phyloP scores from a whole-genome alignment of 495 filamentous ascomycete species.

The Pseudevernia furfuracea region DNA sequence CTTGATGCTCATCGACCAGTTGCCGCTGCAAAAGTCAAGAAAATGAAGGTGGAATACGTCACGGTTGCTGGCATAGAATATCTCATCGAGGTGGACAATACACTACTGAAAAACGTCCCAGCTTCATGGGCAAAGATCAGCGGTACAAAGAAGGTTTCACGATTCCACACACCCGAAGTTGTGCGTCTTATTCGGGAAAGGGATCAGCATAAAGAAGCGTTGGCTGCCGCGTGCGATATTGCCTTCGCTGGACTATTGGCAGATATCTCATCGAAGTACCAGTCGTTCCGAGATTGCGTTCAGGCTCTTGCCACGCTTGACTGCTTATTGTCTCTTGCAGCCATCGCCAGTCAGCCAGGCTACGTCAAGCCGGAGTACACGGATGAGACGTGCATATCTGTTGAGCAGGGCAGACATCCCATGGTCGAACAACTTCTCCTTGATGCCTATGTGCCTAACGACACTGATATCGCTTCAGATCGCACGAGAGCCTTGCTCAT shows the following conservation, averaged over 20 bases:
- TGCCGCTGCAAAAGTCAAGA: constrained; percentile 61
- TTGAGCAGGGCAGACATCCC: constrained; percentile 78
- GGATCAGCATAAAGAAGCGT: constrained; percentile 88
- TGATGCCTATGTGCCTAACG: constrained; percentile 86
- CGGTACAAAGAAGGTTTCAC: constrained; percentile 84
- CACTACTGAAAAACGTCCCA: constrained; percentile 71
- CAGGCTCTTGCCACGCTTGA: constrained; percentile 81
- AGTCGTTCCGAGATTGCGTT: constrained; percentile 79
- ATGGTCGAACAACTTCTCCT: constrained; percentile 92
- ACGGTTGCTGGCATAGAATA: constrained; percentile 88
- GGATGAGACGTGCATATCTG: constrained; percentile 58
- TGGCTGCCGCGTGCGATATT: constrained; percentile 86
- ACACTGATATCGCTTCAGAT: constrained; percentile 57
- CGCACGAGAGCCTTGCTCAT: constrained; percentile 72
- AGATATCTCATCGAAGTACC: constrained; percentile 73
- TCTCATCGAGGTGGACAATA: constrained; percentile 83
- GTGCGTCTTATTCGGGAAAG: constrained; percentile 73
- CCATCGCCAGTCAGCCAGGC: constrained; percentile 75
- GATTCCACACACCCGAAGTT: constrained; percentile 93
- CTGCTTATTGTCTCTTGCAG: constrained; percentile 78
- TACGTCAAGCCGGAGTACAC: constrained; percentile 83
- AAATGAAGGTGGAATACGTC: constrained; percentile 64
- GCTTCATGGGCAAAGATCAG: constrained; percentile 91
- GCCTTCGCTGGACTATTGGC: constrained; percentile 65
- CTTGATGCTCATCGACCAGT: constrained; percentile 65